Base-by-base conservation (phyloP, 768 basidiomycete genomes). In the Lenzites betulinus region DNA sequence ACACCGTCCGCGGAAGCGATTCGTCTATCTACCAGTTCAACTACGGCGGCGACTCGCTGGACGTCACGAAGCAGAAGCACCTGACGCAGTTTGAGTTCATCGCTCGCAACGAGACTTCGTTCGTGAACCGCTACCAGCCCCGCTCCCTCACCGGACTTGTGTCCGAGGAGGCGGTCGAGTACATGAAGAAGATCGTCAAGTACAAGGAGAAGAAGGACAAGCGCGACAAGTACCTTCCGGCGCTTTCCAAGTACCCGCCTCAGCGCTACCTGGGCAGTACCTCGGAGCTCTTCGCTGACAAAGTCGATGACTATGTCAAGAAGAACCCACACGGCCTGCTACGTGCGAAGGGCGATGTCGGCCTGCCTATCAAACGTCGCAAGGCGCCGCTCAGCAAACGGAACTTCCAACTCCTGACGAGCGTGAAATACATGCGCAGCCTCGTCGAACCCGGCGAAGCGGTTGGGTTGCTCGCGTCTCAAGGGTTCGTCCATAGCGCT, bases 361-460 rank as follows among this genome's bases (percentile, higher is more conserved):
- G 70, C 35, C 71, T 75, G 35, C 62, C 70, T 2, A 77, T 80
- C 66, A 76, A 76, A 54, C 79, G 78, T 57, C 77, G 83, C 58
- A 79, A 79, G 58, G 72, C 72, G 8, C 79, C 77, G 35, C 76
- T 87, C 59, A 73, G 77, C 59, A 65, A 78, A 5, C 80, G 80
- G 47, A 76, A 85, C 58, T 98, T 99, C 83, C 83, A 86, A 39
- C 72, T 83, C 23, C 74, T 98, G 66, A 95, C 96, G 86, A 88
- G 94, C 67, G 83, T 92, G 70, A 92, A 96, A 73, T 99, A 98
- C 73, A 81, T 98, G 83, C 83, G 90, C 59, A 93, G 92, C 71
- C 76, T 99, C 54, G 93, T 95, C 3, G 97, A 99, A 60, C 95
- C 97, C 5, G 97, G 97, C 63, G 97, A 99, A 76, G 95, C 97